phyloP scores from a whole-genome alignment of 2,329 filamentous ascomycete genomes.

The Paraconiothyrium brasiliense region DNA sequence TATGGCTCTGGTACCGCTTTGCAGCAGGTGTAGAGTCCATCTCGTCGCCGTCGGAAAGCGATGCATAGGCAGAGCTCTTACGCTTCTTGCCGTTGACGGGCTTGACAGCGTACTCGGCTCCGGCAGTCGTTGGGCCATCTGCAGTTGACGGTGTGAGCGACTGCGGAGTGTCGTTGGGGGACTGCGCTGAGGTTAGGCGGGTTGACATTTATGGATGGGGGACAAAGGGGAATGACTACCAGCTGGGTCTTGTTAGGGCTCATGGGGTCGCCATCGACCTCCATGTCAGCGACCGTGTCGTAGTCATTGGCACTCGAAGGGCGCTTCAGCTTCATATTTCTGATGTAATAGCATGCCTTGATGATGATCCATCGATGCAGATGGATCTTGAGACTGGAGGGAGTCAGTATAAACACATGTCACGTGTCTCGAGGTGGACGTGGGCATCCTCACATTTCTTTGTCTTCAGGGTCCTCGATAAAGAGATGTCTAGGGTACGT shows the following conservation, averaged over 20 bases:
- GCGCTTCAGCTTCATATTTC: conserved; percentile 50
- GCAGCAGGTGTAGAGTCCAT: conserved; percentile 35
- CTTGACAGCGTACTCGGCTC: conserved; percentile 35
- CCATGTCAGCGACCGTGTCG: conserved; percentile 43
- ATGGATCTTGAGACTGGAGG: conserved; percentile 45
- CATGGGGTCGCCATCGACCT: conserved; percentile 34
- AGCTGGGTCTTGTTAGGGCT: conserved; percentile 24
- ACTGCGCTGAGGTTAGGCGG: conserved; percentile 35
- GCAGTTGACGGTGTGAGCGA: conserved; percentile 35
- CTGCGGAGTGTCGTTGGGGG: conserved; percentile 41
- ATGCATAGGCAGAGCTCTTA: conserved; percentile 44
- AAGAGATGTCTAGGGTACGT: conserved; percentile 47
- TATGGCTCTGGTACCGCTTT: conserved; percentile 37
- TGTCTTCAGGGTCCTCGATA: conserved; percentile 45
- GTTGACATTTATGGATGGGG: background rate
- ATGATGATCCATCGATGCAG: conserved; percentile 52
- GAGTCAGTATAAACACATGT: conserved; percentile 20
- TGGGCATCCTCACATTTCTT: conserved; percentile 39
- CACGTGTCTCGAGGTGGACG: background rate
- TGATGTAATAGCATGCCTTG: conserved; percentile 51
- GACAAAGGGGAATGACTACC: conserved; percentile 17
- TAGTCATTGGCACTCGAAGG: conserved; percentile 42
- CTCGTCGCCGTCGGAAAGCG: conserved; percentile 44
- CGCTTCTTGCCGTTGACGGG: conserved; percentile 40
- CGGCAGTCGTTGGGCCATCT: conserved; percentile 25